Evolutionary conservation across 768 basidiomycete species (phyloP).

Genomic region (Hygrophoropsis aurantiaca): DNA sequence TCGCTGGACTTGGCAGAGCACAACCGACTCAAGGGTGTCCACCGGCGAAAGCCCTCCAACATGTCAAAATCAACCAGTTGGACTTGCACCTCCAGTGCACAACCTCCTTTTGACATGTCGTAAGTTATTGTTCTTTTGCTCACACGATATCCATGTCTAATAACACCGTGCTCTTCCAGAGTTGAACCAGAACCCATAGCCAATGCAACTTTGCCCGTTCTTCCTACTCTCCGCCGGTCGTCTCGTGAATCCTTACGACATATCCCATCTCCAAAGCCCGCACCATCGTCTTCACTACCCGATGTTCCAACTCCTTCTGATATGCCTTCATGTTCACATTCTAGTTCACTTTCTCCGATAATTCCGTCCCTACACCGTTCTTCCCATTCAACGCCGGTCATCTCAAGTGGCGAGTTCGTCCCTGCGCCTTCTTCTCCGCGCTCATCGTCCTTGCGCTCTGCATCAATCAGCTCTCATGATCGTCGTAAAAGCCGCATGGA

Average conservation of each 20-base stretch:
- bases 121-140: slow-evolving; percentile 10
- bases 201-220: slow-evolving; percentile 11
- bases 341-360: neutral
- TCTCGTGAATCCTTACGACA: slow-evolving; percentile 44
- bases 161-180: slow-evolving; percentile 3
- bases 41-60: slow-evolving; percentile 32
- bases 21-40: slow-evolving; percentile 39
- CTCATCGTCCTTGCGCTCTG: slow-evolving; percentile 21
- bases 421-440: slow-evolving; percentile 12
- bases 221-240: slow-evolving; percentile 23
- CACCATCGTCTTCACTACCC: slow-evolving; percentile 52
- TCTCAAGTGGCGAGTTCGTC: slow-evolving; percentile 15
- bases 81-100: slow-evolving; percentile 16
- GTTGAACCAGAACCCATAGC: slow-evolving; percentile 24
- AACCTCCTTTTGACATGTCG: slow-evolving; percentile 12
- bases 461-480: slow-evolving; percentile 45
- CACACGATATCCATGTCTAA: slow-evolving; percentile 4
- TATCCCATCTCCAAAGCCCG: slow-evolving; percentile 63
- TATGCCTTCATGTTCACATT: slow-evolving; percentile 1
- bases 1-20: slow-evolving; percentile 68
- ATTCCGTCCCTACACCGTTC: slow-evolving; percentile 5
- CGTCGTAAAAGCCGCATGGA: slow-evolving; percentile 52
- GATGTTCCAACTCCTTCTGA: slow-evolving; percentile 32
- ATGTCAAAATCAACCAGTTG: slow-evolving; percentile 31
- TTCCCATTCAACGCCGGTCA: slow-evolving; percentile 15